Evolutionary conservation across 768 basidiomycete species (phyloP), one percentile per base, ranked within the genome.

Genomic region (Mycena leptocephala): DNA sequence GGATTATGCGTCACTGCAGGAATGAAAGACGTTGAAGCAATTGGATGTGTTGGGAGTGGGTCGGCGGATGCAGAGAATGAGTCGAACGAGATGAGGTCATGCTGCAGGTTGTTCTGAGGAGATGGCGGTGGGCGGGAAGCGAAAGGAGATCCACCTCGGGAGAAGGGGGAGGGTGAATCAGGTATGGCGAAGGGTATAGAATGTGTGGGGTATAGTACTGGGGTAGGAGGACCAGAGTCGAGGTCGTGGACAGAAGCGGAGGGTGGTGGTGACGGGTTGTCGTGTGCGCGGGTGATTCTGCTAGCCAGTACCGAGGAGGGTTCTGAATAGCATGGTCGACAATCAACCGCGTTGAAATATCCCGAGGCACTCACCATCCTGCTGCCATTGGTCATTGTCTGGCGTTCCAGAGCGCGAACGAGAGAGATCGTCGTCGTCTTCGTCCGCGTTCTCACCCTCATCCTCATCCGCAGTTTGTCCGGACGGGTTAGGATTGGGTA

Each of bases 181-280:
- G 79, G 56, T 64, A 73, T 58, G 4, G 53, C 26, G 33, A 74
- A 74, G 26, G 78, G 72, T 72, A 75, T 74, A 64, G 75, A 62
- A 26, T 61, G 65, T 56, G 41, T 28, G 18, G 62, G 58, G 56
- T 75, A 68, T 67, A 61, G 32, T 4, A 51, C 59, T 7, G 78
- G 76, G 16, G 69, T 76, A 37, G 72, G 73, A 39, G 73, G 70
- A 30, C 39, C 63, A 16, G 76, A 76, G 70, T 79, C 76, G 30
- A 71, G 18, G 22, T 74, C 72, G n/a, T 69, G 48, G 69, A 67
- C 56, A 70, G 46, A 56, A 58, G 65, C 46, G 26, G n/a, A 32
- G 33, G 91, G 91, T 6, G 91, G 91, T 22, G 95, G 94, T 22
- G 95, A 95, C 22, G 95, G 95, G 79, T 96, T 96, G 79, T 92